These are phyloP conservation scores for Trametes villosa DNA, from an alignment of 768 basidiomycete genomes.

Conservation along the genomic window DNA sequence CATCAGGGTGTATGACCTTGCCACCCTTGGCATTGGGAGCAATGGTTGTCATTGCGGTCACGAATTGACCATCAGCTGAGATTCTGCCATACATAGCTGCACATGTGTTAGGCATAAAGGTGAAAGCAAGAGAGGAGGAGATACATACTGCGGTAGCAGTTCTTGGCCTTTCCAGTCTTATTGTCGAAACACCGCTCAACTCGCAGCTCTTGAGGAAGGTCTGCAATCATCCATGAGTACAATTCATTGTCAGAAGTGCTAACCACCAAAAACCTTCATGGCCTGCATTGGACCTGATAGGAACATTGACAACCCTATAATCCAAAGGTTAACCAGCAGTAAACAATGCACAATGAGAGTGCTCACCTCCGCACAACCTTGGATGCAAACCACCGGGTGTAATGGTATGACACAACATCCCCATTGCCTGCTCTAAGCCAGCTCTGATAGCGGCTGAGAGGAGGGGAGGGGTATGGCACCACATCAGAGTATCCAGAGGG, in stretches of 20 bases:
- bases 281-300: conserved; percentile 52
- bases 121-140: neutral
- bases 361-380: conserved; percentile 56
- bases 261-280: conserved; percentile 53
- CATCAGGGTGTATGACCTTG: conserved; percentile 50
- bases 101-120: neutral
- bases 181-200: neutral
- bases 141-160: conserved; percentile 1
- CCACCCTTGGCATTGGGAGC: conserved; percentile 55
- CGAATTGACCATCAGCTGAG: conserved; percentile 55
- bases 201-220: conserved; percentile 45
- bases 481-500: conserved; percentile 54
- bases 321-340: neutral
- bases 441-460: conserved; percentile 49
- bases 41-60: conserved; percentile 64
- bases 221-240: conserved; percentile 30
- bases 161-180: neutral
- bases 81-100: conserved; percentile 62
- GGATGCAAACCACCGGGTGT: conserved; percentile 48
- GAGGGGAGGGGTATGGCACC: conserved; percentile 45
- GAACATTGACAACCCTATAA: conserved; percentile 56
- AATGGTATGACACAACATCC: conserved; percentile 55
- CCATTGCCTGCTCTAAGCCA: conserved; percentile 41
- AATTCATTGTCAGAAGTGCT: too few species aligned
- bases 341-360: neutral